Conservation (phyloP, 2,329 filamentous ascomycete genomes). For the Bipolaris gigantea region DNA sequence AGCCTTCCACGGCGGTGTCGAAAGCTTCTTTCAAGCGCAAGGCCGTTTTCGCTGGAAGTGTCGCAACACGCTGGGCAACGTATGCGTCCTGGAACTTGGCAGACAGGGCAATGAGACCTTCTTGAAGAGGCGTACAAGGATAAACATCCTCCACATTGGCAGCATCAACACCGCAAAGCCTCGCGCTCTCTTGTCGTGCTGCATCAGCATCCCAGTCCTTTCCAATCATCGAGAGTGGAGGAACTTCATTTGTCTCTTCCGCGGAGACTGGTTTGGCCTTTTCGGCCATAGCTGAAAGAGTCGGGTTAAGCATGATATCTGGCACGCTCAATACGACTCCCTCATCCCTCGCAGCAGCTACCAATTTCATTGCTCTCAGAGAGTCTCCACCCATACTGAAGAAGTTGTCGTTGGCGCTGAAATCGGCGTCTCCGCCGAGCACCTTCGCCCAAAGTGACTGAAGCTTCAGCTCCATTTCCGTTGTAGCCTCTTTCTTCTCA, state of each 20-base stretch:
- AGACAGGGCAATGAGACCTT: constrained; percentile 47
- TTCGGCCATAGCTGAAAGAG: constrained; percentile 51
- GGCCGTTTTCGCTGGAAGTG: constrained; percentile 38
- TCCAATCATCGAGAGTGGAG: constrained; percentile 40
- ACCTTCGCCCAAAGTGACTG: constrained; percentile 38
- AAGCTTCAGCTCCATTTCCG: constrained; percentile 37
- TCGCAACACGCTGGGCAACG: constrained; percentile 44
- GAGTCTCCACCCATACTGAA: constrained; percentile 55
- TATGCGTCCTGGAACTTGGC: constrained; percentile 44
- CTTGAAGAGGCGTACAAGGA: constrained; percentile 48
- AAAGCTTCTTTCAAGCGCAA: constrained; percentile 43
- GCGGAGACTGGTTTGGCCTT: constrained; percentile 29
- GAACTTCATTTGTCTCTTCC: constrained; percentile 26
- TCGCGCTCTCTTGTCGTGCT: constrained; percentile 44
- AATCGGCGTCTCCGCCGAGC: constrained; percentile 38
- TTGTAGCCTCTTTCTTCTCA: constrained; percentile 50
- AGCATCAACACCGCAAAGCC: constrained; percentile 33
- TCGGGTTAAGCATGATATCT: constrained; percentile 56
- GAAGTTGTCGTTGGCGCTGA: constrained; percentile 46
- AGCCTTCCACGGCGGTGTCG: constrained; percentile 35
- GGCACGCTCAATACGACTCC: constrained; percentile 57
- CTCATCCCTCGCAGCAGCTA: constrained; percentile 55
- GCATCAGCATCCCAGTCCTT: constrained; percentile 32
- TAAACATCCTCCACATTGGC: constrained; percentile 45
- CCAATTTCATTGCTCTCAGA: constrained; percentile 58